Conservation (phyloP, 441 rosid species). For the Populus hybrid region DNA sequence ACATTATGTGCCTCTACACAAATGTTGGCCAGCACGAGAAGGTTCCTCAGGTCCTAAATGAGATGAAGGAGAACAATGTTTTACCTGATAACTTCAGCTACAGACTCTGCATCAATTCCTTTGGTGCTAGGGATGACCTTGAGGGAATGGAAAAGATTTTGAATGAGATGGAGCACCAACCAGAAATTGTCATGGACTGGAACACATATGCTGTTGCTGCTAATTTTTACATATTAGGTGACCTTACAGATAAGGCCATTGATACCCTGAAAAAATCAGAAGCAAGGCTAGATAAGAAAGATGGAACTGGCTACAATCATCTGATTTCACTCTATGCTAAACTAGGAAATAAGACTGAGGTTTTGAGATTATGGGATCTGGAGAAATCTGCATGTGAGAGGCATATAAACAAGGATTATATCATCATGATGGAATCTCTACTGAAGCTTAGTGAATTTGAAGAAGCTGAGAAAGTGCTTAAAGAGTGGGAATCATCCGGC, state of each 20-base stretch:
- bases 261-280: conserved; percentile 57
- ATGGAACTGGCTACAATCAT: conserved; percentile 66
- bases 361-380: conserved; percentile 63
- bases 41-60: conserved; percentile 52
- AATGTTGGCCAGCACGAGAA: conserved; percentile 51
- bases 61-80: conserved; percentile 64
- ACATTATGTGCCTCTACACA: conserved; percentile 78
- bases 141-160: conserved; percentile 51
- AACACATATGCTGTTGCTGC: conserved; percentile 77
- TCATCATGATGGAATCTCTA: conserved; percentile 55
- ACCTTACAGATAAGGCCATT: conserved; percentile 43
- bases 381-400: conserved; percentile 63
- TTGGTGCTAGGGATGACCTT: conserved; percentile 52
- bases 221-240: conserved; percentile 54
- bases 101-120: conserved; percentile 73
- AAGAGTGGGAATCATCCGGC: conserved; percentile 65
- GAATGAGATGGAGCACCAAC: conserved; percentile 62
- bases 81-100: conserved; percentile 71
- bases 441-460: conserved; percentile 57
- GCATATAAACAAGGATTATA: conserved; percentile 60
- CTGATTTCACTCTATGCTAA: conserved; percentile 69
- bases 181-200: conserved; percentile 63
- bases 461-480: conserved; percentile 62
- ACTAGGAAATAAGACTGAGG: conserved; percentile 55
- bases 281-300: conserved; percentile 51